Conservation (phyloP, 768 basidiomycete genomes). For the Boletus vinaceobasis region DNA sequence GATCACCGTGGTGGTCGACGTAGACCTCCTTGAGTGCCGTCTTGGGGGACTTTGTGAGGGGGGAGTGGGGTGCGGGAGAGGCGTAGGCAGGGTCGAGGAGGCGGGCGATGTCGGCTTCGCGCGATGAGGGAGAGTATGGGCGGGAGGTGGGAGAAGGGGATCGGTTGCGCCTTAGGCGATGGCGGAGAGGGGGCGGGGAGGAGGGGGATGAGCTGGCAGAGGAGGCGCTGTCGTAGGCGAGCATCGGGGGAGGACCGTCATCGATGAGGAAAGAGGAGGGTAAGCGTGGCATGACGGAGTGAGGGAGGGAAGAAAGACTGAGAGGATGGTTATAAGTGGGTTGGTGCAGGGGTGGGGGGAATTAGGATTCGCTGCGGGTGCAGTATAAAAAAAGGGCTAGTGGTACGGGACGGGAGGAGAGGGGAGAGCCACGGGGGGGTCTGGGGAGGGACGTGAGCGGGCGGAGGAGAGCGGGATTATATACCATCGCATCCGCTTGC, state of each 20-base stretch:
- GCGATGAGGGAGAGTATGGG: slow-evolving; percentile 36
- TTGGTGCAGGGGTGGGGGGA: background rate
- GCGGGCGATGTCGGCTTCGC: slow-evolving; percentile 54
- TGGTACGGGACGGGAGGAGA: background rate
- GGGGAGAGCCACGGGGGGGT: background rate
- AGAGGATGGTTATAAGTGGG: background rate
- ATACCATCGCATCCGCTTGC: slow-evolving; percentile 18
- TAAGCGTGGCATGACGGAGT: background rate
- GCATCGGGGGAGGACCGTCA: slow-evolving; percentile 12
- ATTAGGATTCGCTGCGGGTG: background rate
- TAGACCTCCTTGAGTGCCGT: slow-evolving; percentile 38
- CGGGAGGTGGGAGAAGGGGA: slow-evolving; percentile 29
- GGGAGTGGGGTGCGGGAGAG: slow-evolving; percentile 28
- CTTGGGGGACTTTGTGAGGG: slow-evolving; percentile 16
- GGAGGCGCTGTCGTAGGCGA: slow-evolving; percentile 18
- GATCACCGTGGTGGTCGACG: slow-evolving; percentile 58
- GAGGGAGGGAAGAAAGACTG: background rate
- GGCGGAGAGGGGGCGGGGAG: slow-evolving; percentile 16
- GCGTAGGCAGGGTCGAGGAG: slow-evolving; percentile 65
- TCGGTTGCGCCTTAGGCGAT: slow-evolving; percentile 22
- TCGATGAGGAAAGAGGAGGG: background rate
- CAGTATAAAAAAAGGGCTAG: background rate
- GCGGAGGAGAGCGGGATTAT: slow-evolving; percentile 27
- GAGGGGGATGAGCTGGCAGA: slow-evolving; percentile 19
- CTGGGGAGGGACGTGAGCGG: slow-evolving; percentile 6